Percentiles rank a stretch among this genome's conserved stretches.
phyloP scores from a whole-genome alignment of 192 early-diverging fungal genomes.

The Backusella circina region DNA sequence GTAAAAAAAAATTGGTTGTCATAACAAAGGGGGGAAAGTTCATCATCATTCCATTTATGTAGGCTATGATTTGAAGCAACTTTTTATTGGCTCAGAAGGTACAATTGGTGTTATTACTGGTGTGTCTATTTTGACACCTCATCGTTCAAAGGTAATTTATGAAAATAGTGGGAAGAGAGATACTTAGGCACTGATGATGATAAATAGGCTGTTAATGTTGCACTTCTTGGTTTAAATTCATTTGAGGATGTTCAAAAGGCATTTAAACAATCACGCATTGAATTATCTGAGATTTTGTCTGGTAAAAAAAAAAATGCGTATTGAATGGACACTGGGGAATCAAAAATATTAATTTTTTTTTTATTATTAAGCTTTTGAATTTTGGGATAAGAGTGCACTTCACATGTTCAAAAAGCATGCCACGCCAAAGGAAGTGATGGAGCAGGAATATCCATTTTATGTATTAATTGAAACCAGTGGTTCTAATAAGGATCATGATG shows the following conservation, averaged over 20 bases:
- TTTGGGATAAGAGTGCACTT: conserved; percentile 82
- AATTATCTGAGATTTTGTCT: conserved; percentile 90
- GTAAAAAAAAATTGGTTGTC: not conserved
- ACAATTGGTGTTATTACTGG: conserved; percentile 94
- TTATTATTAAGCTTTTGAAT: conserved; percentile 78
- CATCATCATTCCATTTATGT: not conserved
- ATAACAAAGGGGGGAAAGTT: not conserved
- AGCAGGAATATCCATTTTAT: conserved; percentile 75
- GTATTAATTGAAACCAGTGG: conserved; percentile 94
- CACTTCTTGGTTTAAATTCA: conserved; percentile 71
- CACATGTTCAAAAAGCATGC: conserved; percentile 76
- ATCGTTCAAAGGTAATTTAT: conserved; percentile 54
- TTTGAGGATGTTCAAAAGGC: conserved; percentile 81
- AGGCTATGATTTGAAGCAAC: conserved; percentile 95
- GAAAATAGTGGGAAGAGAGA: not conserved
- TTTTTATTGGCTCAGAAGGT: conserved; percentile 98
- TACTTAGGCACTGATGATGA: not conserved
- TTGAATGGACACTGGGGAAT: not conserved
- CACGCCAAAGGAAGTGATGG: conserved; percentile 61
- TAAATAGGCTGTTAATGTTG: conserved; percentile 59
- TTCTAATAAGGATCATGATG: conserved; percentile 91
- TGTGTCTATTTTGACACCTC: conserved; percentile 86
- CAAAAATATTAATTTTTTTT: not conserved
- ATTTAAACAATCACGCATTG: conserved; percentile 70
- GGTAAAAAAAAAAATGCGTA: conserved; percentile 25